These are phyloP conservation scores for Mycena belliarum DNA, from an alignment of 768 basidiomycete species.

Conservation along the genomic window DNA sequence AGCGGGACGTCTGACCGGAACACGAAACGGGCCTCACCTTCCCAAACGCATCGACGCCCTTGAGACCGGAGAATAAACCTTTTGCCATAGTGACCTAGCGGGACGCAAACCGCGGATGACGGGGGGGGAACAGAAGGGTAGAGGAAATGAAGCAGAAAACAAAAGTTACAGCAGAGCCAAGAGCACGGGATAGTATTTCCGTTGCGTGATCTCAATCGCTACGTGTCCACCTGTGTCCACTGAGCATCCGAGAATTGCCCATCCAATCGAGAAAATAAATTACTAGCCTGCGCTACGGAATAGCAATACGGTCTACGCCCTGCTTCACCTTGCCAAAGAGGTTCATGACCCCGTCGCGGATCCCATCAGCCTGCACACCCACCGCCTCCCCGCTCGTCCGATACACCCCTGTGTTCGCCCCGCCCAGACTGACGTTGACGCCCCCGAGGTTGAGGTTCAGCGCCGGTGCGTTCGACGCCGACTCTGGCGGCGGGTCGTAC, in stretches of 20 bases:
- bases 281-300: slow-evolving; percentile 33
- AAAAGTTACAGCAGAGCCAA: slow-evolving; percentile 18
- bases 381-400: slow-evolving; percentile 74
- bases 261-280: slow-evolving; percentile 9
- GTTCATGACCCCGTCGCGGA: slow-evolving; percentile 85
- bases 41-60: slow-evolving; percentile 97
- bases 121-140: slow-evolving; percentile 26
- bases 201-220: neutral
- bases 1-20: neutral
- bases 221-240: slow-evolving; percentile 25
- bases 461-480: slow-evolving; percentile 70
- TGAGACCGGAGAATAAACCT: slow-evolving; percentile 73
- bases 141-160: slow-evolving; percentile 21
- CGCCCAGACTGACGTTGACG: slow-evolving; percentile 93
- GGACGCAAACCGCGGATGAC: slow-evolving; percentile 34
- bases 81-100: slow-evolving; percentile 64
- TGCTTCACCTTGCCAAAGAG: slow-evolving; percentile 89
- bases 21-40: slow-evolving; percentile 61
- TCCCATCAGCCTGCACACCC: slow-evolving; percentile 81
- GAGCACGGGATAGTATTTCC: neutral
- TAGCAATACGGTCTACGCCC: slow-evolving; percentile 68
- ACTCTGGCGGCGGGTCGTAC: slow-evolving; percentile 77
- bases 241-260: slow-evolving; percentile 10
- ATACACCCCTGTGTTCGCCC: slow-evolving; percentile 83
- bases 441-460: slow-evolving; percentile 90